A percentile compares a stretch with the other conserved stretches of the same genome.
phyloP scores from a whole-genome alignment of 2,329 filamentous ascomycete species.

The Sarocladiaceae sp. region DNA sequence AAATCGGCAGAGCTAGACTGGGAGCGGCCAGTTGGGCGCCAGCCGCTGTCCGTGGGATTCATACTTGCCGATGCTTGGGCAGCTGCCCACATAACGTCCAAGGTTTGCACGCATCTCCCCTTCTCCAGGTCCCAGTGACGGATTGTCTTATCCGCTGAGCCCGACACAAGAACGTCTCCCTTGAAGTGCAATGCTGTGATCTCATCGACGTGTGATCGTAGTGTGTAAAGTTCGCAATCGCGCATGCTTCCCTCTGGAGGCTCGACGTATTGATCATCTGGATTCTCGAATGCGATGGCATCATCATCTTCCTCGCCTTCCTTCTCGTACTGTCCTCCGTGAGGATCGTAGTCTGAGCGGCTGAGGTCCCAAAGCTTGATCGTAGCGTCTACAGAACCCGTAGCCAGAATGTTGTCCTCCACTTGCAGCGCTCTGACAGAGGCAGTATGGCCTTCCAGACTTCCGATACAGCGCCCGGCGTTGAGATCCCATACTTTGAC shows the following conservation, averaged over 20 bases:
- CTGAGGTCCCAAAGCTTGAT: conserved; percentile 94
- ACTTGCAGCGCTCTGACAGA: conserved; percentile 91
- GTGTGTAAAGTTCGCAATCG: conserved; percentile 83
- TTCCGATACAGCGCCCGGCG: conserved; percentile 84
- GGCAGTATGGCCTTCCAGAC: conserved; percentile 89
- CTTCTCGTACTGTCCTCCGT: conserved; percentile 56
- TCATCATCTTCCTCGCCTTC: conserved; percentile 56
- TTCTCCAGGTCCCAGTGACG: conserved; percentile 97
- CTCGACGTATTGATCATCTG: conserved; percentile 63
- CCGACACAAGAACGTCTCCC: conserved; percentile 86
- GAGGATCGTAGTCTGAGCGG: conserved; percentile 77
- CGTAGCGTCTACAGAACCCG: conserved; percentile 90
- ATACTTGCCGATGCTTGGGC: conserved; percentile 77
- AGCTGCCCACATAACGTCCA: conserved; percentile 97
- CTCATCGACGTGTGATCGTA: conserved; percentile 89
- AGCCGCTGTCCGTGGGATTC: conserved; percentile 56
- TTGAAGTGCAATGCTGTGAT: conserved; percentile 91
- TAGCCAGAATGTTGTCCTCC: conserved; percentile 91
- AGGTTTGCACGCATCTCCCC: conserved; percentile 93
- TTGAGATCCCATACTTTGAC: conserved; percentile 96
- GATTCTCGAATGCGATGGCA: conserved; percentile 68
- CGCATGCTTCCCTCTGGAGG: conserved; percentile 76
- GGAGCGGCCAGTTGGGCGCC: conserved; percentile 68
- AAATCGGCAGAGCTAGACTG: conserved; percentile 73
- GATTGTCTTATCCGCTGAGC: conserved; percentile 94